Percentiles rank a stretch among this genome's conserved stretches.
Evolutionary conservation across 768 basidiomycete genomes (phyloP).

Genomic region (Tricholoma saponaceum): DNA sequence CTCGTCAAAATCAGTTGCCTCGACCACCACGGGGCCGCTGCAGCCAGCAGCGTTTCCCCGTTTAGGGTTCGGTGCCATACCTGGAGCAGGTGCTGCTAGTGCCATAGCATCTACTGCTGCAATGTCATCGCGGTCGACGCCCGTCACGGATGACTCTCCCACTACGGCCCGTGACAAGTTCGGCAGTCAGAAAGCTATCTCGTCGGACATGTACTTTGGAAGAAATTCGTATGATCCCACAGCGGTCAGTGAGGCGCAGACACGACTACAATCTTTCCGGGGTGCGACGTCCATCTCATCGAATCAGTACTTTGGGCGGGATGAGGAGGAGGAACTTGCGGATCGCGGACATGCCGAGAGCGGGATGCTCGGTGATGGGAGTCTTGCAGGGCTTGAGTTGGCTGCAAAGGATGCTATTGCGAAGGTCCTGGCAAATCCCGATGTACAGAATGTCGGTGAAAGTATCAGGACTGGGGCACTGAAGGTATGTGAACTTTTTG

Average conservation of each 20-base stretch:
- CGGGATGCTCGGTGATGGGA: conserved; percentile 48
- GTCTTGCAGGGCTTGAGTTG: conserved; percentile 49
- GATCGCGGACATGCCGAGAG: conserved; percentile 32
- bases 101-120: conserved; percentile 35
- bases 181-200: conserved; percentile 90
- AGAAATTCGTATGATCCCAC: conserved; percentile 81
- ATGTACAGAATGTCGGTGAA: conserved; percentile 83
- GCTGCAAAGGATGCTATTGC: conserved; percentile 76
- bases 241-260: conserved; percentile 70
- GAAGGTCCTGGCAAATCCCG: conserved; percentile 76
- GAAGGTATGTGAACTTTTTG: conserved; percentile 49
- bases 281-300: conserved; percentile 94
- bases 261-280: conserved; percentile 78
- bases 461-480: conserved; percentile 75
- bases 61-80: conserved; percentile 83
- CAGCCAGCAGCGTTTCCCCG: conserved; percentile 53
- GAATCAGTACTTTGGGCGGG: conserved; percentile 93
- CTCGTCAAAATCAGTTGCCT: conserved; percentile 10
- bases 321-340: conserved; percentile 67
- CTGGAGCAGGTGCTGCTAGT: conserved; percentile 52
- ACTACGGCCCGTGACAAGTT: conserved; percentile 90
- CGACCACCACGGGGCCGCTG: conserved; percentile 12
- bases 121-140: conserved; percentile 17
- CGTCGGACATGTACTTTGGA: conserved; percentile 97
- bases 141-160: conserved; percentile 52